Conservation (phyloP, 1,139 yeast species). For the Pichia sp. region DNA sequence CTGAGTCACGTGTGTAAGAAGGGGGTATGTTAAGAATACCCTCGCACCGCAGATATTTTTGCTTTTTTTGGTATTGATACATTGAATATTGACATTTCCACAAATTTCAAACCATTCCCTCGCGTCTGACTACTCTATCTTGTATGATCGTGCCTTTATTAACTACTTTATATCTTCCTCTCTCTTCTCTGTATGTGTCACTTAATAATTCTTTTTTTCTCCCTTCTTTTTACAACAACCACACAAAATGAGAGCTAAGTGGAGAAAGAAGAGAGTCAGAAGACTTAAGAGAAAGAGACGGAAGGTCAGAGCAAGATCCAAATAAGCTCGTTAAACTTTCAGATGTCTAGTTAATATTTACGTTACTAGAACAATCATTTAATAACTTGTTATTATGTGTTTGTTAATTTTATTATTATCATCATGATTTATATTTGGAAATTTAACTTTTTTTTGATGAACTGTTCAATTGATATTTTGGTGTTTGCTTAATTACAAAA, state of each 20-base stretch:
- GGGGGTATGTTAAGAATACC: background rate
- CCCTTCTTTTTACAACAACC: slow-evolving; percentile 6
- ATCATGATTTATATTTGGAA: slow-evolving; percentile 1
- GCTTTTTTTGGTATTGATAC: too few relatives aligned
- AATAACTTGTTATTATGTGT: too few relatives aligned
- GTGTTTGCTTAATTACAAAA: background rate
- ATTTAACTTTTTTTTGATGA: slow-evolving; percentile 1
- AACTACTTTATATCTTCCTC: slow-evolving; percentile 1
- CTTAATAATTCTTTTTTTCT: background rate
- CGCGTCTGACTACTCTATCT: too few relatives aligned
- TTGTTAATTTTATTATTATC: too few relatives aligned
- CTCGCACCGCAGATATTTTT: background rate
- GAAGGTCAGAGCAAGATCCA: slow-evolving; percentile 99
- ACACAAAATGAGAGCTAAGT: slow-evolving; percentile 79
- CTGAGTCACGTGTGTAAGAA: background rate
- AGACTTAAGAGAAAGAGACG: slow-evolving; percentile 99
- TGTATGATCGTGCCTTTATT: too few relatives aligned
- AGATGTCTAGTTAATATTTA: slow-evolving; percentile 1
- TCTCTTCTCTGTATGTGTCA: slow-evolving; percentile 8
- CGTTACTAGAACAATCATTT: too few relatives aligned
- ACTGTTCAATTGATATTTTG: background rate
- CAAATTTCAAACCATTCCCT: too few relatives aligned
- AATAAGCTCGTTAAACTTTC: slow-evolving; percentile 53
- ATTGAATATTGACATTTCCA: too few relatives aligned
- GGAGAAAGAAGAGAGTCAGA: slow-evolving; percentile 99